Evolutionary conservation across 345 rosid genomes (phyloP).

Genomic region (Hibiscus syriacus): DNA sequence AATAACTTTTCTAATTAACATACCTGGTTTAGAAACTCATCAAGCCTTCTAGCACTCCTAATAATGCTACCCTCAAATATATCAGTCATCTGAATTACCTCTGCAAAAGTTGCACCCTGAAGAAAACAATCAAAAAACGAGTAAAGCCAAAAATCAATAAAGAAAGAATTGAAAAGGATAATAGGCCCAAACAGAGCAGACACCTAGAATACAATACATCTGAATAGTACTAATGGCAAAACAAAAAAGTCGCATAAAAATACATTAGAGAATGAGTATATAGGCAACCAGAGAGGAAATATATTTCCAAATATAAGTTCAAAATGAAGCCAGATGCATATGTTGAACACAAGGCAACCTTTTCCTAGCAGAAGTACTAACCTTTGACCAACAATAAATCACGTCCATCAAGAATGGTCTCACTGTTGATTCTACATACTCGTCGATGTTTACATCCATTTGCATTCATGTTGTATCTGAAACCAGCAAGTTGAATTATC

Average conservation of each 20-base stretch:
- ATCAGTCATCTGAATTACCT: constrained; percentile 91
- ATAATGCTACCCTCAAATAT: constrained; percentile 96
- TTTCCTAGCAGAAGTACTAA: constrained; percentile 20
- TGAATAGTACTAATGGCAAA: not conserved
- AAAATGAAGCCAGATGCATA: not conserved
- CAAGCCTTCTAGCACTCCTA: constrained; percentile 89
- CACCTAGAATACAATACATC: not conserved
- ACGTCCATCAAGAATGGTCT: constrained; percentile 95
- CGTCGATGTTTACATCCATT: constrained; percentile 78
- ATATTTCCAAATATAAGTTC: not conserved
- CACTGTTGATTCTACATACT: constrained; percentile 91
- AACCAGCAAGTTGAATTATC: constrained; percentile 8
- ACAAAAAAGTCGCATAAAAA: not conserved
- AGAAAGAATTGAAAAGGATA: not conserved
- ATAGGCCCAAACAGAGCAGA: not conserved
- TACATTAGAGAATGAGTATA: not conserved
- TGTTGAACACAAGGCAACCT: not conserved
- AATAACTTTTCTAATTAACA: not conserved
- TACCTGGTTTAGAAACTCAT: constrained; percentile 96
- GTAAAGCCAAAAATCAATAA: not conserved
- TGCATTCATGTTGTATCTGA: constrained; percentile 97
- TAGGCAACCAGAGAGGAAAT: not conserved
- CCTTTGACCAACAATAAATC: constrained; percentile 96
- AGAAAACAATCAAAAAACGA: constrained; percentile 10
- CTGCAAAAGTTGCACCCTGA: constrained; percentile 90